Conservation (phyloP, 352 stramenopile species). For the Globisporangium megalacanthum region DNA sequence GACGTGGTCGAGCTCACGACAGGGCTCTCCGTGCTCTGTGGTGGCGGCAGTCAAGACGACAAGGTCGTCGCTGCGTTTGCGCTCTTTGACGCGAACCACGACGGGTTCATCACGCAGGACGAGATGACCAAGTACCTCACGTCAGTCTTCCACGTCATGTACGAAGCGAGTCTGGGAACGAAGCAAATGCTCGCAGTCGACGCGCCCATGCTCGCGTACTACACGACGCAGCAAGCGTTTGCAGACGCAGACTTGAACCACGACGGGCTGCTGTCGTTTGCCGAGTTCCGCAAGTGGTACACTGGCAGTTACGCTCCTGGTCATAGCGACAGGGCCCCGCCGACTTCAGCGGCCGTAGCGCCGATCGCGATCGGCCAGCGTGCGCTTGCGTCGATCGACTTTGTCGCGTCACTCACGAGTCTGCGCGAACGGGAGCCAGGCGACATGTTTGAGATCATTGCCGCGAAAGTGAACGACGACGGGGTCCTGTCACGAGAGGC, state of each 20-base stretch:
- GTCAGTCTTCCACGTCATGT: slow-evolving; percentile 71
- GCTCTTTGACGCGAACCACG: slow-evolving; percentile 76
- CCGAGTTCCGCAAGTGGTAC: slow-evolving; percentile 85
- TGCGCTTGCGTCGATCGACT: slow-evolving; percentile 43
- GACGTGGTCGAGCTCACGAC: slow-evolving; percentile 77
- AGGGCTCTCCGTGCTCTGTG: slow-evolving; percentile 72
- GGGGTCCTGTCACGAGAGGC: slow-evolving; percentile 60
- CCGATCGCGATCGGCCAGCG: slow-evolving; percentile 18
- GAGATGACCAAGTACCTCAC: slow-evolving; percentile 83
- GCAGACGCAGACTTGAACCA: slow-evolving; percentile 81
- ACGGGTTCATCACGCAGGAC: slow-evolving; percentile 76
- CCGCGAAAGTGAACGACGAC: slow-evolving; percentile 76
- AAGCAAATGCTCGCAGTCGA: slow-evolving; percentile 44
- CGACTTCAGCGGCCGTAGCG: slow-evolving; percentile 1
- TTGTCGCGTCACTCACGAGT: slow-evolving; percentile 51
- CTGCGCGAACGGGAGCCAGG: slow-evolving; percentile 43
- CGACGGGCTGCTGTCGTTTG: slow-evolving; percentile 66
- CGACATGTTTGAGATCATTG: slow-evolving; percentile 83
- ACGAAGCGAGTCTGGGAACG: slow-evolving; percentile 26
- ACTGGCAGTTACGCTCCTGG: slow-evolving; percentile 10
- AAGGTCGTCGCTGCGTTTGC: slow-evolving; percentile 79
- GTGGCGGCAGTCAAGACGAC: slow-evolving; percentile 59
- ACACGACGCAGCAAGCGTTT: slow-evolving; percentile 81
- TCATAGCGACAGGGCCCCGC: not conserved
- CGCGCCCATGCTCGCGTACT: slow-evolving; percentile 47